phyloP scores from a whole-genome alignment of 2,329 filamentous ascomycete genomes.

The Penicillium nordicum region DNA sequence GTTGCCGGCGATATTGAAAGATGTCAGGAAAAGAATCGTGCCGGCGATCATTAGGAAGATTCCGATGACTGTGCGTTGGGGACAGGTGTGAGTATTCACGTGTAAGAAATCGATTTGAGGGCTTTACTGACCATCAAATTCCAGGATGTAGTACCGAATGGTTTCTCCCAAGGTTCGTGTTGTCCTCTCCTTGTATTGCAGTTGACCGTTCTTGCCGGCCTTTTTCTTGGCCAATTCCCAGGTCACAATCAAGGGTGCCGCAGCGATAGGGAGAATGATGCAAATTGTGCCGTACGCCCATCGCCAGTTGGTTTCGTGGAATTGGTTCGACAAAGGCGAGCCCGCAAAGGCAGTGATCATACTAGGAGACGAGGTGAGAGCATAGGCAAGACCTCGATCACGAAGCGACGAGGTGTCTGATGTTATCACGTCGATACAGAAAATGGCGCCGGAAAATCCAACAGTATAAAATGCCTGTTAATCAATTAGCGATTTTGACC shows the following conservation, averaged over 20 bases:
- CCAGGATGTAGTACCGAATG: conserved; percentile 52
- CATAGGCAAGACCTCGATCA: conserved; percentile 60
- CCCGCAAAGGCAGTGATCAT: conserved; percentile 61
- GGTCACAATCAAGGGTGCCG: conserved; percentile 53
- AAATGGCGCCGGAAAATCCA: conserved; percentile 55
- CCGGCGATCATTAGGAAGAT: conserved; percentile 59
- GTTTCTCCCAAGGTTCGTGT: conserved; percentile 48
- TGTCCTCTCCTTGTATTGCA: conserved; percentile 37
- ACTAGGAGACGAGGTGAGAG: conserved; percentile 59
- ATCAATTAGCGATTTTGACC: background rate
- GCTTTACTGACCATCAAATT: conserved; percentile 54
- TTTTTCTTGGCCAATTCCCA: conserved; percentile 55
- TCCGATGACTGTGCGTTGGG: conserved; percentile 45
- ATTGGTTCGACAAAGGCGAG: conserved; percentile 51
- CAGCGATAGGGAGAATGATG: conserved; percentile 58
- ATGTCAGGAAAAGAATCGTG: conserved; percentile 52
- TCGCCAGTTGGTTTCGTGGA: conserved; percentile 55
- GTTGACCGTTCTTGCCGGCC: conserved; percentile 54
- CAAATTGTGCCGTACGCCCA: conserved; percentile 63
- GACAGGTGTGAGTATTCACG: background rate
- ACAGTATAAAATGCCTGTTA: conserved; percentile 43
- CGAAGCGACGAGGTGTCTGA: conserved; percentile 60
- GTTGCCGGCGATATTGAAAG: conserved; percentile 44
- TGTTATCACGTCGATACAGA: conserved; percentile 57
- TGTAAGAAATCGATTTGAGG: background rate